Conservation (phyloP, 441 rosid genomes). For the Geranium incanum region DNA sequence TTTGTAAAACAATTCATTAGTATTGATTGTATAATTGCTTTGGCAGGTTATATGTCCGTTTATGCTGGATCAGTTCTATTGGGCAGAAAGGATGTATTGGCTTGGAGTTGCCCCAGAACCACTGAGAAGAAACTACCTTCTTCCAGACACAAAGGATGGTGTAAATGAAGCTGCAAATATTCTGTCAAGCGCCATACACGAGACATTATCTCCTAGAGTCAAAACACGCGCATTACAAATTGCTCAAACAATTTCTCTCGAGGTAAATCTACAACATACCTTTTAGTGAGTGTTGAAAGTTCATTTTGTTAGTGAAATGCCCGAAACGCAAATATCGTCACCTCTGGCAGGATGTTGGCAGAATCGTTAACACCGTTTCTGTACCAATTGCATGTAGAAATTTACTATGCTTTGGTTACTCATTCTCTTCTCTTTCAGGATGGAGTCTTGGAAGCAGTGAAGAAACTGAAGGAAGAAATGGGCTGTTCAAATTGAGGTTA, state of each 20-base stretch:
- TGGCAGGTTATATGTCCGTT: slow-evolving; percentile 78
- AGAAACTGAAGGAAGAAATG: slow-evolving; percentile 43
- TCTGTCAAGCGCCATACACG: slow-evolving; percentile 43
- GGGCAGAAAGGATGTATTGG: slow-evolving; percentile 93
- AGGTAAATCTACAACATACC: slow-evolving; percentile 40
- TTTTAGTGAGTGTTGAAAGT: background rate
- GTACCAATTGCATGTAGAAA: background rate
- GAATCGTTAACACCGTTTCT: background rate
- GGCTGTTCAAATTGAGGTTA: slow-evolving; percentile 14
- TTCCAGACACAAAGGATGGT: slow-evolving; percentile 39
- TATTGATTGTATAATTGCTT: slow-evolving; percentile 7
- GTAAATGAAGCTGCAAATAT: slow-evolving; percentile 38
- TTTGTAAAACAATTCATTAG: background rate
- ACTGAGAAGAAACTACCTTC: slow-evolving; percentile 46
- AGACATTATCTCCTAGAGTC: slow-evolving; percentile 46
- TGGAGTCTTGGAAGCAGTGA: slow-evolving; percentile 60
- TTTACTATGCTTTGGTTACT: background rate
- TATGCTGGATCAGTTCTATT: slow-evolving; percentile 85
- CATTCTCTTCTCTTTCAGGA: slow-evolving; percentile 26
- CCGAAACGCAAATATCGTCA: background rate
- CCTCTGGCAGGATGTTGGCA: background rate
- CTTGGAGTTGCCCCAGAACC: slow-evolving; percentile 89
- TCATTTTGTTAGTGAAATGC: slow-evolving; percentile 5
- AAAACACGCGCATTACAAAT: slow-evolving; percentile 48
- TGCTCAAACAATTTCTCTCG: slow-evolving; percentile 45